These are phyloP conservation scores for Aurinia saxatilis DNA, from an alignment of 345 rosid genomes.

Conservation along the genomic window DNA sequence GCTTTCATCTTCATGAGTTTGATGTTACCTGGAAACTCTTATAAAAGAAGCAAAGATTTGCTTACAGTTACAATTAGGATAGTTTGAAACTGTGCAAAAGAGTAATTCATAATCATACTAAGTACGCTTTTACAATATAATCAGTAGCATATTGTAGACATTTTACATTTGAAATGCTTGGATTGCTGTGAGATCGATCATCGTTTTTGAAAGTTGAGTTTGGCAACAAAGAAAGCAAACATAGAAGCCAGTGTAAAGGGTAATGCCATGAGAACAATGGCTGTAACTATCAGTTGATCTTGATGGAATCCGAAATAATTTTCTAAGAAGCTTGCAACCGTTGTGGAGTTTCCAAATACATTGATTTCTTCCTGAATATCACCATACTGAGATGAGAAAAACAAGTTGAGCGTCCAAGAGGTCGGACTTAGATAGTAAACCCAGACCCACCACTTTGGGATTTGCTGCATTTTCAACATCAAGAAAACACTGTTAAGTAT, in stretches of 20 bases:
- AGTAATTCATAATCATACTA: neutral
- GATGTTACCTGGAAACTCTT: neutral
- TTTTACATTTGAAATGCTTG: neutral
- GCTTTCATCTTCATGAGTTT: conserved; percentile 8
- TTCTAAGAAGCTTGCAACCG: conserved; percentile 38
- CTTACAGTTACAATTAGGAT: neutral
- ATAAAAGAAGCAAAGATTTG: neutral
- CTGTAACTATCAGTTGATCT: conserved; percentile 31
- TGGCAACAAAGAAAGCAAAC: conserved; percentile 46
- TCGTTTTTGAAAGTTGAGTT: conserved; percentile 56
- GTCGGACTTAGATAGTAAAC: conserved; percentile 54
- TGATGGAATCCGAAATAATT: conserved; percentile 54
- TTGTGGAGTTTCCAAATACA: conserved; percentile 41
- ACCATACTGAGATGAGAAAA: conserved; percentile 73
- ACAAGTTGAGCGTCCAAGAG: conserved; percentile 58
- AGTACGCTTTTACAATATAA: neutral
- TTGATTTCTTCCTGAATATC: conserved; percentile 38
- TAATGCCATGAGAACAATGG: conserved; percentile 33
- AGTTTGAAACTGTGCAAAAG: conserved; percentile 4
- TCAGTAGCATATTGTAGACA: neutral
- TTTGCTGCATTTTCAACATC: conserved; percentile 38
- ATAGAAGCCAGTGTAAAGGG: conserved; percentile 50
- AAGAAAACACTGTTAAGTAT: neutral
- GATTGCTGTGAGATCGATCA: conserved; percentile 22
- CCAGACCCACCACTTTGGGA: conserved; percentile 93